These are phyloP conservation scores for Phytophthora colocasiae DNA, from an alignment of 352 stramenopile genomes.

Conservation along the genomic window DNA sequence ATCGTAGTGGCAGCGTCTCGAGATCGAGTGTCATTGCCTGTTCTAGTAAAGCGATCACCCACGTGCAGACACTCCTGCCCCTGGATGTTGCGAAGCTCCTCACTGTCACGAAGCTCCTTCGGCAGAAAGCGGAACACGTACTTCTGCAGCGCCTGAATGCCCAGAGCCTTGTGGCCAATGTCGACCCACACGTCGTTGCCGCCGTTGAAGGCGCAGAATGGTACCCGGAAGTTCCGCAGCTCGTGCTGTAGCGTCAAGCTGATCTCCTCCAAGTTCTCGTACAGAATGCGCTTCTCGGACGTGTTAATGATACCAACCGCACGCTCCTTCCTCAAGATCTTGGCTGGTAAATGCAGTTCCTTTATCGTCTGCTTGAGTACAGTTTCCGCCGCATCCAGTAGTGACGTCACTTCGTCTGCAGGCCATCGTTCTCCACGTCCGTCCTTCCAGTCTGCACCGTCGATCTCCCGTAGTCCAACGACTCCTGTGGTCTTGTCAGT, in stretches of 20 bases:
- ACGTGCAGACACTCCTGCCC: slow-evolving; percentile 94
- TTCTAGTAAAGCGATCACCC: slow-evolving; percentile 92
- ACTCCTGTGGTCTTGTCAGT: slow-evolving; percentile 47
- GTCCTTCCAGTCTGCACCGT: slow-evolving; percentile 77
- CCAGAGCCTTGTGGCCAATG: slow-evolving; percentile 96
- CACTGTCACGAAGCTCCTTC: slow-evolving; percentile 74
- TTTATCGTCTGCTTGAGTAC: slow-evolving; percentile 78
- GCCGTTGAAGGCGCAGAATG: slow-evolving; percentile 97
- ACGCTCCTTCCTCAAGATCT: slow-evolving; percentile 94
- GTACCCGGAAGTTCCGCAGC: slow-evolving; percentile 79
- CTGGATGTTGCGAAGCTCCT: slow-evolving; percentile 71
- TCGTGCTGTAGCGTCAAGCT: slow-evolving; percentile 92
- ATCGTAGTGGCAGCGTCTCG: slow-evolving; percentile 92
- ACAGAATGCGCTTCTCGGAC: slow-evolving; percentile 79
- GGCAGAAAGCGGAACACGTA: slow-evolving; percentile 79
- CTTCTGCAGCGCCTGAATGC: slow-evolving; percentile 92
- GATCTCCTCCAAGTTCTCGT: slow-evolving; percentile 96
- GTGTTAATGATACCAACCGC: slow-evolving; percentile 93
- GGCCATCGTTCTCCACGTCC: slow-evolving; percentile 89
- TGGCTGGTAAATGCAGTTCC: slow-evolving; percentile 85
- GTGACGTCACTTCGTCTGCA: slow-evolving; percentile 71
- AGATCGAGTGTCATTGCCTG: slow-evolving; percentile 95
- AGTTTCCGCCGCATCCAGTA: slow-evolving; percentile 88
- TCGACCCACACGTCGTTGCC: slow-evolving; percentile 97
- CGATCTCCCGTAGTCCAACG: slow-evolving; percentile 73